Evolutionary conservation across 202 grass and related monocot species (phyloP), one percentile per base, ranked within the genome.

Genomic region (Miscanthus sacchariflorus): DNA sequence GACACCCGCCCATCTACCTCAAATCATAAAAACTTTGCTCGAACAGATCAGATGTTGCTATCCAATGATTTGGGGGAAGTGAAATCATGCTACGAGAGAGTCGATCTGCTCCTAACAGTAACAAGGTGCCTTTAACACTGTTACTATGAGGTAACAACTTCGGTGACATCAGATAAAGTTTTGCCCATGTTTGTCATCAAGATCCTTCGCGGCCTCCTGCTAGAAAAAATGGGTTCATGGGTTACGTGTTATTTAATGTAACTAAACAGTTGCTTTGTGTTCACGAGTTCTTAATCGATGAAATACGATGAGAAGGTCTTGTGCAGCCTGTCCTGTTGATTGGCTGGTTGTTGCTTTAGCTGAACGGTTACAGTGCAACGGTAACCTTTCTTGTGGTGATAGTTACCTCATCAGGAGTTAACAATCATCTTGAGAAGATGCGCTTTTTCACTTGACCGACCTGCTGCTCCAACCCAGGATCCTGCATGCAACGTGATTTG

Each of bases 1-100:
- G 76, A 42, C n/a, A 33, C 80, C 72, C 35, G 28, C 79, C 4
- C 65, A 48, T 44, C 84, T 11, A 44, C 11, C 43, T 74, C 36
- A 80, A 27, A 84, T 80, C 80, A 84, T 36, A 27, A 90, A 90
- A 79, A 46, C 46, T 79, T 58, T 75, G 25, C 23, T 11, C 46
- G 4, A 68, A 81, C 38, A 69, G 80, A 87, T 44, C 19, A 70
- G 24, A 24, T 67, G 44, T 77, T 39, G 44, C 42, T 77, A 6
- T 87, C 52, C 12, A 73, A 56, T 56, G 40, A 72, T 83, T 79
- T 12, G 12, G 12, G 17, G 17, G 43, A 87, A 49, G 35, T 74
- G 74, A 67, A 83, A 67, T 65, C 28, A 78, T n/a, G 27, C 27
- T 78, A 43, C 42, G 63, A 66, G 64, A 33, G 42, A 83, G 39